phyloP scores from a whole-genome alignment of 331 rosid genomes.

The Quercus phellos region DNA sequence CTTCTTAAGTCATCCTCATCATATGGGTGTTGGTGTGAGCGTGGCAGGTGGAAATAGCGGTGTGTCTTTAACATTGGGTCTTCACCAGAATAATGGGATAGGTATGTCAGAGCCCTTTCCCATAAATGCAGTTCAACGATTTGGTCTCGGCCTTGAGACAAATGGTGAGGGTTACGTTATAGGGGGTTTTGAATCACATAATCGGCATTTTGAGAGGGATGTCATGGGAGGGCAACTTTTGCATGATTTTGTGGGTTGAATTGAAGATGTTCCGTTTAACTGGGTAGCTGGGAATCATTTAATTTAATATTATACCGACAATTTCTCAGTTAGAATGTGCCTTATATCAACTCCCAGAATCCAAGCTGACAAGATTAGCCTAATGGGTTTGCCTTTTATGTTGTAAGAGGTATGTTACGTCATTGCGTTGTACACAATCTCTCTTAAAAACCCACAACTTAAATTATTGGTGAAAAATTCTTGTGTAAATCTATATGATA shows the following conservation, averaged over 20 bases:
- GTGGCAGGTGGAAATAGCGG: constrained; percentile 41
- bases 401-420: background rate
- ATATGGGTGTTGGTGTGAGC: constrained; percentile 41
- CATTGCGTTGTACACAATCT: constrained; percentile 12
- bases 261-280: constrained; percentile 19
- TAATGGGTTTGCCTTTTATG: constrained; percentile 5
- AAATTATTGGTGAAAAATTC: constrained; percentile 20
- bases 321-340: constrained; percentile 22
- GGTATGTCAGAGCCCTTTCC: constrained; percentile 75
- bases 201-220: constrained; percentile 73
- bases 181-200: constrained; percentile 65
- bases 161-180: constrained; percentile 52
- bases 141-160: constrained; percentile 56
- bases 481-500: constrained; percentile 16
- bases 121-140: constrained; percentile 57
- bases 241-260: constrained; percentile 86
- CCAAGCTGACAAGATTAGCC: background rate
- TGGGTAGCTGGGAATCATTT: constrained; percentile 21
- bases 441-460: background rate
- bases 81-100: constrained; percentile 73
- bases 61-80: constrained; percentile 88
- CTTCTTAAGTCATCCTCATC: constrained; percentile 41
- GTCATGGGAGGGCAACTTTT: constrained; percentile 63
- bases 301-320: constrained; percentile 30
- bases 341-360: constrained; percentile 2